Evolutionary conservation across 176 grass and related monocot genomes (phyloP).

Genomic region (Tillandsia leiboldiana): DNA sequence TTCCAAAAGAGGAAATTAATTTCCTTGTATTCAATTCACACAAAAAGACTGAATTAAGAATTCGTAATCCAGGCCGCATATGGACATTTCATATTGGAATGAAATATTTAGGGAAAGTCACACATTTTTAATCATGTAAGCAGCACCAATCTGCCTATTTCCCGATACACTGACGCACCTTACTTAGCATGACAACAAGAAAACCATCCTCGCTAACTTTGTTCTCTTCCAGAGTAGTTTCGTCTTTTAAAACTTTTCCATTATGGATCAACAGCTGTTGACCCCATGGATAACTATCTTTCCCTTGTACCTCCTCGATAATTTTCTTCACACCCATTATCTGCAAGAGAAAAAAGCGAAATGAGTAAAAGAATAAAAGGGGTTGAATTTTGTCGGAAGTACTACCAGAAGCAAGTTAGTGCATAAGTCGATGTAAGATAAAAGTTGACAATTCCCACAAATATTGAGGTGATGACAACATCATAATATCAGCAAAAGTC

Average conservation of each 20-base stretch:
- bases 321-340: conserved; percentile 94
- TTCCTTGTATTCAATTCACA: not conserved
- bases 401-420: not conserved
- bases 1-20: not conserved
- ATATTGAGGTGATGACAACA: too few species aligned
- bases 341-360: conserved; percentile 16
- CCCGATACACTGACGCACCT: conserved; percentile 35
- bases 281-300: conserved; percentile 78
- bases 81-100: too few species aligned
- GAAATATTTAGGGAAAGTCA: too few species aligned
- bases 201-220: conserved; percentile 62
- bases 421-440: not conserved
- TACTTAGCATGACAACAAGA: conserved; percentile 91
- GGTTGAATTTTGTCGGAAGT: not conserved
- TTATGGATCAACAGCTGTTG: conserved; percentile 79
- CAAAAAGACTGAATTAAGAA: too few species aligned
- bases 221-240: conserved; percentile 86
- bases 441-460: not conserved
- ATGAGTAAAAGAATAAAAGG: not conserved
- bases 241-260: conserved; percentile 92
- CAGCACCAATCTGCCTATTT: not conserved
- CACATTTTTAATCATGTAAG: not conserved
- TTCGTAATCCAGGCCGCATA: too few species aligned
- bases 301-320: conserved; percentile 81
- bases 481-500: too few species aligned